Evolutionary conservation across 2,329 filamentous ascomycete species (phyloP), one percentile per base, ranked within the genome.

Genomic region (Pseudogymnoascus sp.): DNA sequence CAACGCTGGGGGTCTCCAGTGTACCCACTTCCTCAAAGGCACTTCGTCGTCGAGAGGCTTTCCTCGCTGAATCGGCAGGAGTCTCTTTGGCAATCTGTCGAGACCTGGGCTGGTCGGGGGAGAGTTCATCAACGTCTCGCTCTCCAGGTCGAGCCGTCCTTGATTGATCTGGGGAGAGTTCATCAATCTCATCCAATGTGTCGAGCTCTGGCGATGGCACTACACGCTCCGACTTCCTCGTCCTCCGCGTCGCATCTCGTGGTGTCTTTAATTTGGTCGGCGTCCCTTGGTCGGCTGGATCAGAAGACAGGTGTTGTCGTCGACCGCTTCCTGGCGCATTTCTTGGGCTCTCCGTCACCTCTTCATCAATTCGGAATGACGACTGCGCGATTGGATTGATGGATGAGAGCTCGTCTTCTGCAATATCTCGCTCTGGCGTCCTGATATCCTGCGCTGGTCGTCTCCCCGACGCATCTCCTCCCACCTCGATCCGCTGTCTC

Each of bases 291-390:
- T 27, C 77, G 5, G 29, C 48, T 21, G 48, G 48, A 55, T 55
- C 48, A 35, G 48, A 55, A 7, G 45, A 55, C 21, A 33, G 10
- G 13, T 55, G 48, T 33, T 55, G 76, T 58, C 81, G 73, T 7
- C 76, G 77, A 1, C 82, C 83, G 65, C 81, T 85, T 2, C 82
- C 83, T 0, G 82, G 83, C 12, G 81, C 82, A 65, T 80, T 71
- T 7, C 67, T 72, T 0, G 84, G 83, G 62, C 82, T 84, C 67
- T 86, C 82, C 36, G 72, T 74, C 12, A 83, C 75, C 67, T 81
- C 79, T 58, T 81, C 77, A 13, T 68, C 65, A 52, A 13, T 59
- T 8, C 58, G 64, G 5, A 36, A 15, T 52, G 21, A 21, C 21
- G 21, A 21, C 21, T 21, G 21, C 21, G 65, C 9, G 27, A 39